Percentiles rank a stretch among this genome's conserved stretches.
These are phyloP conservation scores for Oryza glumipatula DNA, from an alignment of 176 grass and related monocot genomes.

Conservation along the genomic window DNA sequence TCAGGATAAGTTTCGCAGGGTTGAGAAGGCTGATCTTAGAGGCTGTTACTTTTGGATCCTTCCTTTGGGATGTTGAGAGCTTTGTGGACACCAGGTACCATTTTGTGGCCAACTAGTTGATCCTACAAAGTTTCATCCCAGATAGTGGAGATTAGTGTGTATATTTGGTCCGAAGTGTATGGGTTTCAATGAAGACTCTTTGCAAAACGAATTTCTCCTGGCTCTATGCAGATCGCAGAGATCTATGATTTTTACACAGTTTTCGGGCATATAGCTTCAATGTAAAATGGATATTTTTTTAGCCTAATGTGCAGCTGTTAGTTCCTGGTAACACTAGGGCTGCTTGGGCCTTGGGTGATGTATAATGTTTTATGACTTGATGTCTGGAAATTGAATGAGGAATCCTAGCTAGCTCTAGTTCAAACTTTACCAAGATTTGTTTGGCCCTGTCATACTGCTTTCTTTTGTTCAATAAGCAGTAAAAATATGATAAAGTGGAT, in stretches of 20 bases:
- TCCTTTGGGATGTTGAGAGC: slow-evolving; percentile 94
- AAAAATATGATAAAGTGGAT: not conserved
- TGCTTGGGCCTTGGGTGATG: not conserved
- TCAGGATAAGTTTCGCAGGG: slow-evolving; percentile 77
- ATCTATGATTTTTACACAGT: slow-evolving; percentile 1
- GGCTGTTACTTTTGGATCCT: slow-evolving; percentile 92
- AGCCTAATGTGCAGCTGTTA: slow-evolving; percentile 19
- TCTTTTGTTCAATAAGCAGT: not conserved
- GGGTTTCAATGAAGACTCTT: slow-evolving; percentile 14
- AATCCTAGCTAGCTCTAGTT: not conserved
- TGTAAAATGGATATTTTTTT: slow-evolving; percentile 39
- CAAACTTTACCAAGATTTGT: not conserved
- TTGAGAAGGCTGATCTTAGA: slow-evolving; percentile 90
- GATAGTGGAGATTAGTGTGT: slow-evolving; percentile 7
- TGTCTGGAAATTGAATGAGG: slow-evolving; percentile 14
- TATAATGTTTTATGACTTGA: not conserved
- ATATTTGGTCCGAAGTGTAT: slow-evolving; percentile 13
- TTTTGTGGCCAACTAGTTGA: slow-evolving; percentile 64
- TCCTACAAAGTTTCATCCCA: not conserved
- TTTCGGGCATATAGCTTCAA: slow-evolving; percentile 39
- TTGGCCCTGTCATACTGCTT: not conserved
- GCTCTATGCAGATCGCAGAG: too few relatives aligned
- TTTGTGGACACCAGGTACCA: slow-evolving; percentile 94
- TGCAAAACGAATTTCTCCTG: slow-evolving; percentile 26
- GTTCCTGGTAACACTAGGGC: slow-evolving; percentile 7